phyloP scores from a whole-genome alignment of 2,329 filamentous ascomycete genomes.

The Penicillium brasilianum region DNA sequence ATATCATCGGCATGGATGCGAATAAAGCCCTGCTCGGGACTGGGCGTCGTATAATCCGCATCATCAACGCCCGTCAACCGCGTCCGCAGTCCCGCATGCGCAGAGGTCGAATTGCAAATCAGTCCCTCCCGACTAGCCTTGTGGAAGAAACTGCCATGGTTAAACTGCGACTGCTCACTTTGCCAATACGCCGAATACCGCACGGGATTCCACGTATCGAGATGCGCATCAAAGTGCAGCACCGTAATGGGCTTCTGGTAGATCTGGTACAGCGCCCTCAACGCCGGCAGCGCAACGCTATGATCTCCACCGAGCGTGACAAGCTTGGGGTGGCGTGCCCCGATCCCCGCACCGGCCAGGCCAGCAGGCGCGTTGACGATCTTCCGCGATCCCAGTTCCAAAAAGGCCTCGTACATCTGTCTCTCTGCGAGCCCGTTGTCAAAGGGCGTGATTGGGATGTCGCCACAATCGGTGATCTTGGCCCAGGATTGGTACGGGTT shows the following conservation, averaged over 20 bases:
- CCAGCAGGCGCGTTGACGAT: conserved; percentile 42
- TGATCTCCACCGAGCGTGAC: conserved; percentile 77
- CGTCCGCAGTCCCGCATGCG: conserved; percentile 83
- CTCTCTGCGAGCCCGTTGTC: conserved; percentile 80
- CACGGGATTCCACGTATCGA: conserved; percentile 83
- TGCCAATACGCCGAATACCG: conserved; percentile 79
- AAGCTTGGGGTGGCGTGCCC: conserved; percentile 56
- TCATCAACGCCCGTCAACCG: conserved; percentile 70
- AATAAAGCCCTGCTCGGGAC: conserved; percentile 77
- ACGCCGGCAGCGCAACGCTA: conserved; percentile 70
- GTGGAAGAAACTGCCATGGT: conserved; percentile 92
- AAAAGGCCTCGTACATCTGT: conserved; percentile 84
- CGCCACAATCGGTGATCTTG: conserved; percentile 83
- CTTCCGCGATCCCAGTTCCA: conserved; percentile 64
- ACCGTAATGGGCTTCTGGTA: conserved; percentile 69
- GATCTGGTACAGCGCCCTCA: conserved; percentile 67
- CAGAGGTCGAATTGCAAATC: conserved; percentile 73
- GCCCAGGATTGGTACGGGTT: conserved; percentile 86
- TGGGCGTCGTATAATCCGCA: conserved; percentile 69
- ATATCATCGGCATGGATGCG: conserved; percentile 85
- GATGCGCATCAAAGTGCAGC: conserved; percentile 77
- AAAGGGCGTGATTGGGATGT: conserved; percentile 84
- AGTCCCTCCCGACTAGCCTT: conserved; percentile 80
- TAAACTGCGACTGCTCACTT: conserved; percentile 74
- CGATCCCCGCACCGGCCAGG: conserved; percentile 35